phyloP scores from a whole-genome alignment of 2,329 filamentous ascomycete species.

The Trichoderma koningiopsis region DNA sequence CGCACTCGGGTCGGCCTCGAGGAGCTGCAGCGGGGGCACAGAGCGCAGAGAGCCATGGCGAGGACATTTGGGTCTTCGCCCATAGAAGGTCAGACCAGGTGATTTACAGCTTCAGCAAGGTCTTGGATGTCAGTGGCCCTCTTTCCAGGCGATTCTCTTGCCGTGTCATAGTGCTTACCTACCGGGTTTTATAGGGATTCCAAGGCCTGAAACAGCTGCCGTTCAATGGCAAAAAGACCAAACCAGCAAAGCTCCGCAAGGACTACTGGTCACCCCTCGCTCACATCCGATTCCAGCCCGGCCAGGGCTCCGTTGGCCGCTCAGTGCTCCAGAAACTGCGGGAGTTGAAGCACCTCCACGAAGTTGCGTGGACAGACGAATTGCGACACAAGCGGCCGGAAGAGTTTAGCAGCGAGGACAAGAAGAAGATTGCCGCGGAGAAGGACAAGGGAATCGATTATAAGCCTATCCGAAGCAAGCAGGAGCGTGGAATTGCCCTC shows the following conservation, averaged over 20 bases:
- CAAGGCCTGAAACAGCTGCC: constrained; percentile 59
- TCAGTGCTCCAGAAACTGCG: constrained; percentile 65
- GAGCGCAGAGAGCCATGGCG: constrained; percentile 50
- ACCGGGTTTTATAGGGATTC: constrained; percentile 37
- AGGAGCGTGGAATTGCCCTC: constrained; percentile 54
- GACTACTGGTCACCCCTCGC: constrained; percentile 68
- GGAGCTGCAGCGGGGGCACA: constrained; percentile 33
- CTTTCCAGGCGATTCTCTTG: too few relatives aligned
- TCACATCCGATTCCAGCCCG: constrained; percentile 58
- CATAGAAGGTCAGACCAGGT: constrained; percentile 54
- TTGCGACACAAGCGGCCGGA: constrained; percentile 45
- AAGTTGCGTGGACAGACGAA: constrained; percentile 60
- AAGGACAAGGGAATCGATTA: constrained; percentile 38
- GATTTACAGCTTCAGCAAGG: constrained; percentile 53
- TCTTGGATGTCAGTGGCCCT: constrained; percentile 47
- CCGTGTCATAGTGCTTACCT: neutral
- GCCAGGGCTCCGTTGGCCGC: constrained; percentile 56
- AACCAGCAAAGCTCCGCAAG: constrained; percentile 63
- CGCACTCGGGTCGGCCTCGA: constrained; percentile 33
- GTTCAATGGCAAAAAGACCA: constrained; percentile 69
- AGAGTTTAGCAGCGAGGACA: constrained; percentile 40
- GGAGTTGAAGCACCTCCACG: constrained; percentile 64
- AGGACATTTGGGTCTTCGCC: constrained; percentile 59
- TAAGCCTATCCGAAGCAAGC: constrained; percentile 40
- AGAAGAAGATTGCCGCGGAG: constrained; percentile 38